These are phyloP conservation scores for Aleurites moluccanus DNA, from an alignment of 441 rosid species.

Conservation along the genomic window DNA sequence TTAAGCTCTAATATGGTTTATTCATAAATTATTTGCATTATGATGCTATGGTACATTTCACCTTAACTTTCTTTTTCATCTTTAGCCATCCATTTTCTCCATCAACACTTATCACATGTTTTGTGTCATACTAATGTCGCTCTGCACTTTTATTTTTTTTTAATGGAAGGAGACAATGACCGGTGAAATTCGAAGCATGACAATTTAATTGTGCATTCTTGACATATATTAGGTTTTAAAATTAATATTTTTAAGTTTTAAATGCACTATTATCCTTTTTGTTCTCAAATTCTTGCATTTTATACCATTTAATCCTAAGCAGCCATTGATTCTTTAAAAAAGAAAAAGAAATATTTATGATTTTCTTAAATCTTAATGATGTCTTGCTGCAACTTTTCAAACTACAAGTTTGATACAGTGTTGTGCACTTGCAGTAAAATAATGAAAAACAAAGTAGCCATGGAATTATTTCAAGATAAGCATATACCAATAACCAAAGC, in stretches of 20 bases:
- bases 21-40: no score
- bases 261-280: background rate
- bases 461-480: background rate
- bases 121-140: background rate
- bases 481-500: background rate
- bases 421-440: background rate
- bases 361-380: conserved; percentile 1
- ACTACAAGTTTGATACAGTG: background rate
- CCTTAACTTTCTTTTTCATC: background rate
- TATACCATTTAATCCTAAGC: background rate
- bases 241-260: no score
- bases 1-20: background rate
- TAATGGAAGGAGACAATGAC: no score
- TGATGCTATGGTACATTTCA: background rate
- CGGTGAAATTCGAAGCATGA: no score
- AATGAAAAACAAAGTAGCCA: background rate
- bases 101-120: background rate
- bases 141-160: no score
- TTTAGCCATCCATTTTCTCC: background rate
- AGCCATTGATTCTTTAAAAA: background rate
- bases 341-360: background rate
- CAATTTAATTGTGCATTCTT: no score
- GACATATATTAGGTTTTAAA: no score
- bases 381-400: conserved; percentile 6
- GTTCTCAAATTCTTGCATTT: background rate